Percentiles rank a stretch among this genome's conserved stretches.
These are phyloP conservation scores for Neophaeococcomyces aloes DNA, from an alignment of 2,329 filamentous ascomycete species.

Conservation along the genomic window DNA sequence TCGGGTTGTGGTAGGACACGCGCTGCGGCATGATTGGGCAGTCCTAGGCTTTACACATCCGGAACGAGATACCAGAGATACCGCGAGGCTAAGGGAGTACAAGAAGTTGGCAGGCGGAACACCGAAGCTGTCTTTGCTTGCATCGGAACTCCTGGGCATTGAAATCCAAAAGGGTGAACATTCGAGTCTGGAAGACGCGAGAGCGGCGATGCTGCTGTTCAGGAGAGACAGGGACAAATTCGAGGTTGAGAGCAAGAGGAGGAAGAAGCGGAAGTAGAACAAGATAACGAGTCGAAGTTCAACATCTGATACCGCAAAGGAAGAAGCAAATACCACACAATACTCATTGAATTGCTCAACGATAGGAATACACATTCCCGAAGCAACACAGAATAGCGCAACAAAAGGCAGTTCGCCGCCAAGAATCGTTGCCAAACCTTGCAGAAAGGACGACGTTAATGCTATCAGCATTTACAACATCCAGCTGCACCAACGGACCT, in stretches of 20 bases:
- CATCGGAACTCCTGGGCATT: conserved; percentile 46
- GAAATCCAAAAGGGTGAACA: conserved; percentile 52
- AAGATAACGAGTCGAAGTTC: no score
- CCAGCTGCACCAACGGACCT: no score
- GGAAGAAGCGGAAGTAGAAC: conserved; percentile 26
- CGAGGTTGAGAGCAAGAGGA: conserved; percentile 67
- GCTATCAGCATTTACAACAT: no score
- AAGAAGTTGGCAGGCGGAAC: conserved; percentile 46
- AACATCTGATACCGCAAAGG: no score
- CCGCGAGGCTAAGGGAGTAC: conserved; percentile 65
- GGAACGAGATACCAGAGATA: conserved; percentile 69
- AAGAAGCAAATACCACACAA: no score
- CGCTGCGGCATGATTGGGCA: conserved; percentile 64
- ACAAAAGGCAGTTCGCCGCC: no score
- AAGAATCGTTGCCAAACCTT: no score
- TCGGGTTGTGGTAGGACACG: conserved; percentile 71
- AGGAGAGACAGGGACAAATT: conserved; percentile 73
- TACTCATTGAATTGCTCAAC: no score
- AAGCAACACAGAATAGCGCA: no score
- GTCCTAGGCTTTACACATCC: conserved; percentile 72
- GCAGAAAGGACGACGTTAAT: no score
- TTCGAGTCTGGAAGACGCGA: conserved; percentile 63
- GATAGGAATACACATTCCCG: no score
- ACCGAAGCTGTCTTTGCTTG: conserved; percentile 46
- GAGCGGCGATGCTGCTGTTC: conserved; percentile 83